Evolutionary conservation across 202 grass and related monocot genomes (phyloP).

Genomic region (Hordeum pubiflorum): DNA sequence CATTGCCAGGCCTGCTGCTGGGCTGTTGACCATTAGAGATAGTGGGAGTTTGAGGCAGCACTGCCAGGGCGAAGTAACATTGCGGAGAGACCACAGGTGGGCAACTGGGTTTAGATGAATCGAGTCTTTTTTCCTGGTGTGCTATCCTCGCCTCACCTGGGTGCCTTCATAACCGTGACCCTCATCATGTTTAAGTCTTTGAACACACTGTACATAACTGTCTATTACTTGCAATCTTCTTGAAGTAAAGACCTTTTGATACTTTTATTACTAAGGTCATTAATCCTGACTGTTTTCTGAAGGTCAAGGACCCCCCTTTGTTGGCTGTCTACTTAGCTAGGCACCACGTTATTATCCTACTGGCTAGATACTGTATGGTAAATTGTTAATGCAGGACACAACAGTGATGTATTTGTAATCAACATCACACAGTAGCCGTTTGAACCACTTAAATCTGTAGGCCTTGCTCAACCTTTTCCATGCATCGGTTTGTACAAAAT

Average conservation of each 20-base stretch:
- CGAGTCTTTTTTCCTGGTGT: not conserved
- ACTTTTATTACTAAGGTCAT: not conserved
- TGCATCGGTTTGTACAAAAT: not conserved
- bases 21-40: not conserved
- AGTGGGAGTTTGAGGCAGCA: not conserved
- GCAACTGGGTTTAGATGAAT: not conserved
- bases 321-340: not conserved
- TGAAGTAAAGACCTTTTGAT: not conserved
- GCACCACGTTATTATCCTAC: not conserved
- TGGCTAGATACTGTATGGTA: not conserved
- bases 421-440: not conserved
- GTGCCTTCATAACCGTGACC: not conserved
- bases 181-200: not conserved
- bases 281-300: not conserved
- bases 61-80: not conserved
- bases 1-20: not conserved
- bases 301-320: not conserved
- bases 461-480: not conserved
- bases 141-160: not conserved
- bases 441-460: not conserved
- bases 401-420: not conserved
- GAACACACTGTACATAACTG: not conserved
- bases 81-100: not conserved
- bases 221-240: not conserved
- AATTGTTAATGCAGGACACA: not conserved